These are phyloP conservation scores for Osmanthus fragrans DNA, from an alignment of 257 asterid species.

Conservation along the genomic window DNA sequence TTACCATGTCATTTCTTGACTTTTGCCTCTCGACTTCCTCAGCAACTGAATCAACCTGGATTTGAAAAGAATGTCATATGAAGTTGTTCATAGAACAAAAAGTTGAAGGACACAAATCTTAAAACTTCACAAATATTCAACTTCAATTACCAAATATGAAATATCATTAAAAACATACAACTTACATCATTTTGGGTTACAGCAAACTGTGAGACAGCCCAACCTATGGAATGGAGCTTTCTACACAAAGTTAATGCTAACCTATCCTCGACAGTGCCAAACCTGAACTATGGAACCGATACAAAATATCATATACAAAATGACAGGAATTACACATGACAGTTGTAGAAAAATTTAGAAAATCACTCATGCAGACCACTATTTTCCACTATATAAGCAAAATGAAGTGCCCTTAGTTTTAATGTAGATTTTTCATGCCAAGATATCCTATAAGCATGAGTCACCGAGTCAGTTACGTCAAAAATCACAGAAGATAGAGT, in stretches of 20 bases:
- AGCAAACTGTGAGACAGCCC: slow-evolving; percentile 66
- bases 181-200: slow-evolving; percentile 73
- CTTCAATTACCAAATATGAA: neutral
- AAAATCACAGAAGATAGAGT: neutral
- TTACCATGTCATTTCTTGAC: slow-evolving; percentile 79
- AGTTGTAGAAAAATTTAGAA: neutral
- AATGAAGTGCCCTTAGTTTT: neutral
- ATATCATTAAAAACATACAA: slow-evolving; percentile 7
- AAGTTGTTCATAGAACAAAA: neutral
- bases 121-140: slow-evolving; percentile 2
- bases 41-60: slow-evolving; percentile 89
- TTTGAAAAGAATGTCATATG: slow-evolving; percentile 6
- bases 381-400: slow-evolving; percentile 20
- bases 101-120: neutral
- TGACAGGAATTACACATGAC: slow-evolving; percentile 23
- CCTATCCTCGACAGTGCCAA: slow-evolving; percentile 79
- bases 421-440: neutral
- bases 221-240: slow-evolving; percentile 75
- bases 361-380: neutral
- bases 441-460: neutral
- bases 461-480: neutral
- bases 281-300: slow-evolving; percentile 95
- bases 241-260: slow-evolving; percentile 56
- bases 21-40: slow-evolving; percentile 83
- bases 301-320: slow-evolving; percentile 41